Base-by-base conservation (phyloP, 2,329 filamentous ascomycete genomes). In the Exophiala sp. region DNA sequence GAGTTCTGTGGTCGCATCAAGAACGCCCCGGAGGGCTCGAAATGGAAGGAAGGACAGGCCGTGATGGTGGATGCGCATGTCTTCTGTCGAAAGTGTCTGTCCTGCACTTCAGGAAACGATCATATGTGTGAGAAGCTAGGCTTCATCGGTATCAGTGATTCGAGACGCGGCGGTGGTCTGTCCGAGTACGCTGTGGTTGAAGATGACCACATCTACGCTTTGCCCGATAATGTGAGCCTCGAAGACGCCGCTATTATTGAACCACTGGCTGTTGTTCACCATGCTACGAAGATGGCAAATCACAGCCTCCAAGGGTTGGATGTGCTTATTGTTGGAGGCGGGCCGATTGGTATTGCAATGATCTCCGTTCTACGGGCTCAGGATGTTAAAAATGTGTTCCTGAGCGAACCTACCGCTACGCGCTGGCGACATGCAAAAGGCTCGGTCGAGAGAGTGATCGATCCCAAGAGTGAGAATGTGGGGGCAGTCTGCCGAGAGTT, bases 1-100 rank as follows among this genome's bases (percentile, higher is more conserved):
- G 77, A 80, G 58, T 80, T 80, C 62, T 75, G 72, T 48, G 78
- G 77, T 5, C 68, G 71, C 0, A 68, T 80, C 39, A 47, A 47
- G 32, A 24, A 14, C 2, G 78, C 40, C 5, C 43, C 52, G 5
- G 33, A 42, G 10, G 50, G 46, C 2, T 58, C 58, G 2, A 50
- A 41, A 12, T 42, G 58, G 38, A 53, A 55, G 16, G 43, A 41
- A 10, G 58, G 58, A 7, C 41, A 54, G 42, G 50, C 46, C 12
- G 57, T 59, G 21, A 59, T 61, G 53, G 57, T 57, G 21, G 49
- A 57, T 42, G 56, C 52, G 36, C 52, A 47, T 36, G 35, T 51
- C 11, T 38, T 42, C 16, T 60, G 52, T 52, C 44, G 35, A n/a
- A 24, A 36, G 29, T 59, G 57, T 50, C n/a, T 35, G 7, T 47